Base-by-base conservation (phyloP, 768 basidiomycete species). In the Termitomyces sp. region DNA sequence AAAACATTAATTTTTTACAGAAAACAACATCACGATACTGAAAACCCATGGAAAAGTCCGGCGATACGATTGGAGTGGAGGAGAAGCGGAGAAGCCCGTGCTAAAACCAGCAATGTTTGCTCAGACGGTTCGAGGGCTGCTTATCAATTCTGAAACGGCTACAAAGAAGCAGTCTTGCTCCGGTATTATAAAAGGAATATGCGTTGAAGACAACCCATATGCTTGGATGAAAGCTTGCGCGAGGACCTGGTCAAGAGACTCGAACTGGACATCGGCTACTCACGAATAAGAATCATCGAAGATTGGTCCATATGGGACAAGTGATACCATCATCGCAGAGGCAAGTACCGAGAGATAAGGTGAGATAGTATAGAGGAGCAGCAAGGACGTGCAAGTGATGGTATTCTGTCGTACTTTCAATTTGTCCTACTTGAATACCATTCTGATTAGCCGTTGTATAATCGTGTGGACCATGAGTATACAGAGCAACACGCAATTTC, bases 201-300 rank as follows among this genome's bases (percentile, higher is more conserved):
- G 10, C 30, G 14, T 19, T 10, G 23, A 45, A 33, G 33, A 33
- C 21, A 19, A 3, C 35, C 51, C 55, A 53, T 44, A 57, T 54
- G 55, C 42, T 57, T 48, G 8, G 3, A 19, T 54, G 33, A 17
- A 46, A 44, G 33, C 26, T 45, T 8, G 28, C 17, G 40, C n/a
- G 5, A 50, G 43, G 15, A 53, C 45, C 10, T n/a, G 10, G 26
- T 51, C 50, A 51, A 41, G 6, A 9, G 33, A 31, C 33, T 43
- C 5, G 17, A 47, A 53, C 23, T 35, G 48, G 52, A 54, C 33
- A 53, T 47, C 35, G 41, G 46, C 33, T 23, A 50, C 26, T 23
- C 59, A 50, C 53, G 42, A 30, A 54, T 47, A 37, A 38, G 37
- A 33, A 47, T 15, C 21, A 49, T 58, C 31, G 46, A 54, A 42